phyloP scores from a whole-genome alignment of 2,329 filamentous ascomycete species.

The Xylaria sp. region DNA sequence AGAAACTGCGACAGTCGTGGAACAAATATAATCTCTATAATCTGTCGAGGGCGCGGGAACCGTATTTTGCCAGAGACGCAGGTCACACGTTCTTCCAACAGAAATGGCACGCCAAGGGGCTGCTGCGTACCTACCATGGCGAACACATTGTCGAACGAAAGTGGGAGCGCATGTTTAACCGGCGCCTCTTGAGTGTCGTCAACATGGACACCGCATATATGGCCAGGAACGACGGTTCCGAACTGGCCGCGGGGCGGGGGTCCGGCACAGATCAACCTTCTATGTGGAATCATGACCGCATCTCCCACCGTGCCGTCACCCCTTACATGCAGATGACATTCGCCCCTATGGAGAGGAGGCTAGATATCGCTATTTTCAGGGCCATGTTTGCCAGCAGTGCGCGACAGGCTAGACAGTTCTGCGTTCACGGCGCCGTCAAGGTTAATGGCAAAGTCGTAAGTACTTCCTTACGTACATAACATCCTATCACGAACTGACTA shows the following conservation, averaged over 20 bases:
- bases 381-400: constrained; percentile 94
- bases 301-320: constrained; percentile 59
- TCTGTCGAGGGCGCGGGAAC: constrained; percentile 67
- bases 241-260: constrained; percentile 85
- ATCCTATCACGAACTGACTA: constrained; percentile 19
- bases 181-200: constrained; percentile 82
- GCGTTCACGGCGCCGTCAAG: constrained; percentile 90
- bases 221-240: constrained; percentile 82
- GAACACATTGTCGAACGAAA: constrained; percentile 92
- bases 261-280: constrained; percentile 67
- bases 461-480: constrained; percentile 31
- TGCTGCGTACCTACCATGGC: constrained; percentile 89
- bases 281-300: not conserved
- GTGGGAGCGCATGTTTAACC: constrained; percentile 93
- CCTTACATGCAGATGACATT: constrained; percentile 98
- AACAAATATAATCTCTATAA: constrained; percentile 98
- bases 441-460: constrained; percentile 95
- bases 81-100: constrained; percentile 90
- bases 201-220: constrained; percentile 86
- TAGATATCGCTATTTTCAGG: constrained; percentile 95
- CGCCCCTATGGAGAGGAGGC: constrained; percentile 86
- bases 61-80: constrained; percentile 53
- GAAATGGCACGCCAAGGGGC: constrained; percentile 93
- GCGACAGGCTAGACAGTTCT: constrained; percentile 92
- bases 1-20: constrained; percentile 97